Conservation (phyloP, 768 basidiomycete species). For the Tremella yokohamensis region DNA sequence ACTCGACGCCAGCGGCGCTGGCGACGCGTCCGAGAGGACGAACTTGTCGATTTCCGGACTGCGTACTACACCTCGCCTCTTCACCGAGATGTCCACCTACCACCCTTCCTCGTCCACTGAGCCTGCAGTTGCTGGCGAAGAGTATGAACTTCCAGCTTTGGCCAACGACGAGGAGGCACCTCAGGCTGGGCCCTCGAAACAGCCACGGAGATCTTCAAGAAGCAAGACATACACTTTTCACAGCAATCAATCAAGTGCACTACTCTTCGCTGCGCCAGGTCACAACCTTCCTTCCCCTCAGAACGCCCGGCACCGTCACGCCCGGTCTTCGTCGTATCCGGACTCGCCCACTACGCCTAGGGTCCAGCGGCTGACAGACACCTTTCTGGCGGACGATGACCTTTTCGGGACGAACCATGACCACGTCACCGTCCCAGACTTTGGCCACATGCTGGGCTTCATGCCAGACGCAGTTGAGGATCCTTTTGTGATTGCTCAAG, state of each 20-base stretch:
- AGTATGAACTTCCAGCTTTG: neutral
- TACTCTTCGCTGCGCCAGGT: slow-evolving; percentile 26
- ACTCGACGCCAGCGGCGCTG: too few relatives aligned
- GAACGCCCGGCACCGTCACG: slow-evolving; percentile 10
- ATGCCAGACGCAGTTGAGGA: slow-evolving; percentile 45
- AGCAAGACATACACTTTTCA: slow-evolving; percentile 24
- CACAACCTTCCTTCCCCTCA: slow-evolving; percentile 4
- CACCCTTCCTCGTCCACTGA: too few relatives aligned
- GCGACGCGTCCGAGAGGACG: too few relatives aligned
- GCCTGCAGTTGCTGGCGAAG: too few relatives aligned
- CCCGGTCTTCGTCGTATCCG: slow-evolving; percentile 12
- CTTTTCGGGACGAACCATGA: slow-evolving; percentile 22
- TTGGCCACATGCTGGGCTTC: slow-evolving; percentile 46
- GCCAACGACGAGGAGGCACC: neutral
- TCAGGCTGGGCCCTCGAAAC: neutral
- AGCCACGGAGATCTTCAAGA: neutral
- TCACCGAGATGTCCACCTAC: too few relatives aligned
- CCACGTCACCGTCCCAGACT: slow-evolving; percentile 46
- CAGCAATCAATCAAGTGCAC: slow-evolving; percentile 12
- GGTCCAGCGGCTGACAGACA: neutral
- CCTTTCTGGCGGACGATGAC: slow-evolving; percentile 17
- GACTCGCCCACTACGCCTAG: slow-evolving; percentile 21
- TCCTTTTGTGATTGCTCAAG: slow-evolving; percentile 41
- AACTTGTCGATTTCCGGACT: too few relatives aligned
- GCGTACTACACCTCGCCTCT: too few relatives aligned